These are phyloP conservation scores for Colletotrichum cereale DNA, from an alignment of 2,329 filamentous ascomycete species.

Conservation along the genomic window DNA sequence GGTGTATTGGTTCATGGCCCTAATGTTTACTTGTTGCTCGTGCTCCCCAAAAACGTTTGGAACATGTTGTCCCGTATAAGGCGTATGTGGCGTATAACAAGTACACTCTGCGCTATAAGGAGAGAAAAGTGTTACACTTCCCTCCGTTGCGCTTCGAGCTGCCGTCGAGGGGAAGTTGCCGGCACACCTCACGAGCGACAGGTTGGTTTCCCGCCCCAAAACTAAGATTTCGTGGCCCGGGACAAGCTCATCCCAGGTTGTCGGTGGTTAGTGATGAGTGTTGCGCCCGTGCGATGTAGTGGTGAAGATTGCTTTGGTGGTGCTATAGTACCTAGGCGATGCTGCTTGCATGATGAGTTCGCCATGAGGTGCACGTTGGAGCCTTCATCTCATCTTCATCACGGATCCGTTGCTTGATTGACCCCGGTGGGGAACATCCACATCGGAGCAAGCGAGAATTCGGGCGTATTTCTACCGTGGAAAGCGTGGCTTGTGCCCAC, in stretches of 20 bases:
- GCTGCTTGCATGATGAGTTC: slow-evolving; percentile 5
- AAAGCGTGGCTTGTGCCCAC: slow-evolving; percentile 30
- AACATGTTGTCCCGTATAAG: neutral
- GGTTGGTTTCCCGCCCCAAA: neutral
- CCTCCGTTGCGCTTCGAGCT: slow-evolving; percentile 23
- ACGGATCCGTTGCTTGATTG: slow-evolving; percentile 39
- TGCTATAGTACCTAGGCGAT: neutral
- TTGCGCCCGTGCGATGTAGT: slow-evolving; percentile 16
- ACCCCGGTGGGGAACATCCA: slow-evolving; percentile 20
- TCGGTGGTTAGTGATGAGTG: slow-evolving; percentile 17
- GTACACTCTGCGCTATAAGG: neutral
- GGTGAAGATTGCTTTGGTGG: slow-evolving; percentile 7
- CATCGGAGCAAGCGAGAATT: slow-evolving; percentile 32
- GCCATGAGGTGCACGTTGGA: slow-evolving; percentile 20
- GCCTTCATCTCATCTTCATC: slow-evolving; percentile 26
- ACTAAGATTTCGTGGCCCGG: slow-evolving; percentile 15
- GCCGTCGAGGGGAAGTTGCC: slow-evolving; percentile 15
- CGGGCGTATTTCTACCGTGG: slow-evolving; percentile 24
- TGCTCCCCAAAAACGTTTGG: neutral
- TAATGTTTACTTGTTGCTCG: neutral
- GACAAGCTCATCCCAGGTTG: slow-evolving; percentile 30
- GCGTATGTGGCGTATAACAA: neutral
- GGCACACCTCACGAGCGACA: neutral
- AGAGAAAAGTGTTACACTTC: neutral
- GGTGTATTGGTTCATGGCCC: slow-evolving; percentile 12